Conservation (phyloP, 352 stramenopile genomes). For the Phytophthora crassamura region DNA sequence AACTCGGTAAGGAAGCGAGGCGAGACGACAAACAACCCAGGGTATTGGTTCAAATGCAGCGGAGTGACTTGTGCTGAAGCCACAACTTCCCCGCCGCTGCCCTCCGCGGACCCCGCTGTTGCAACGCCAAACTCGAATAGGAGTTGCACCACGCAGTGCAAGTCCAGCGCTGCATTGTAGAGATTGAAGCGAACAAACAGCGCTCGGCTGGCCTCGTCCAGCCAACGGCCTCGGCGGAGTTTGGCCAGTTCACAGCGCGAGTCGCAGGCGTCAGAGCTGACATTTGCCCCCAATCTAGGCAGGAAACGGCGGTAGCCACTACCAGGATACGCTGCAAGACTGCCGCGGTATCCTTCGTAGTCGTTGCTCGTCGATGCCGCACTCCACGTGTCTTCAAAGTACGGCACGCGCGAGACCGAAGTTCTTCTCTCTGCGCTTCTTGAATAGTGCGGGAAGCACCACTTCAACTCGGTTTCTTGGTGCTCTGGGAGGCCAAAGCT, state of each 20-base stretch:
- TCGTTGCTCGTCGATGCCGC: constrained; percentile 7
- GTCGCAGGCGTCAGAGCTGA: constrained; percentile 25
- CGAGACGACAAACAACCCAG: constrained; percentile 46
- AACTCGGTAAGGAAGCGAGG: constrained; percentile 63
- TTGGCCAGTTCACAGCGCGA: constrained; percentile 45
- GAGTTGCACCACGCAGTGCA: constrained; percentile 56
- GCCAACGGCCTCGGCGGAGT: constrained; percentile 50
- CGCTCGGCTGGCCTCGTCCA: constrained; percentile 55
- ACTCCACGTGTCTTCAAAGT: constrained; percentile 43
- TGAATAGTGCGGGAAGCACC: constrained; percentile 54
- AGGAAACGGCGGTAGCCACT: constrained; percentile 40
- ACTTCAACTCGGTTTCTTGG: constrained; percentile 10
- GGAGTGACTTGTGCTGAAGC: constrained; percentile 40
- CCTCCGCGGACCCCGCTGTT: constrained; percentile 21
- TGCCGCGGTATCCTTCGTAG: constrained; percentile 35
- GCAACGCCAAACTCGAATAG: constrained; percentile 64
- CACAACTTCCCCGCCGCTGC: constrained; percentile 38
- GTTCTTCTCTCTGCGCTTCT: constrained; percentile 28
- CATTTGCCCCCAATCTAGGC: constrained; percentile 18
- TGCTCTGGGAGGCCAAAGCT: constrained; percentile 5
- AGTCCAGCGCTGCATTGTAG: constrained; percentile 61
- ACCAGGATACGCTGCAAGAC: constrained; percentile 45
- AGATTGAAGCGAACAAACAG: constrained; percentile 73
- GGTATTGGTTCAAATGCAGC: constrained; percentile 62
- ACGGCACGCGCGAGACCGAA: constrained; percentile 13